Conservation (phyloP, 2,329 filamentous ascomycete genomes). For the Madurella fahalii region DNA sequence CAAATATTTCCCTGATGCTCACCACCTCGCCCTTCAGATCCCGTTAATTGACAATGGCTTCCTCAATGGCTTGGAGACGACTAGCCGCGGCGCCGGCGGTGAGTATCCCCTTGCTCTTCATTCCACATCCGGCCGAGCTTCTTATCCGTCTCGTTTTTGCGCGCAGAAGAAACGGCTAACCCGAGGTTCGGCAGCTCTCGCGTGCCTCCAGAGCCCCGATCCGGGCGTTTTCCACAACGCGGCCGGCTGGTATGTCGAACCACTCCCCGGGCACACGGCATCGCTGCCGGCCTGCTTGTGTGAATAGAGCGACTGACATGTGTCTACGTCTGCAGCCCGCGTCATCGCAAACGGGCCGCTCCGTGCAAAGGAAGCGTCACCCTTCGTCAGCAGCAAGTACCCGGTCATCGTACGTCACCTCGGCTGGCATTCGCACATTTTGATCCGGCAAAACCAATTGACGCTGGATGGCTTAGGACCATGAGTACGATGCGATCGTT, state of each 20-base stretch:
- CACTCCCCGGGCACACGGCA: not conserved
- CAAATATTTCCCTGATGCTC: conserved; percentile 24
- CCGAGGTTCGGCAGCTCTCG: conserved; percentile 50
- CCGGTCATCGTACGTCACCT: conserved; percentile 73
- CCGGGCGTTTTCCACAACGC: conserved; percentile 83
- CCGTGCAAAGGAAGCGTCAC: conserved; percentile 87
- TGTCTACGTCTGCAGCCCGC: conserved; percentile 52
- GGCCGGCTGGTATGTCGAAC: conserved; percentile 62
- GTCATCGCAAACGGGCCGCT: conserved; percentile 83
- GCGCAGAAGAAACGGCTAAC: conserved; percentile 23
- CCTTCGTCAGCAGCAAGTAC: conserved; percentile 84
- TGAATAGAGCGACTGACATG: conserved; percentile 4
- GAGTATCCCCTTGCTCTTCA: conserved; percentile 33
- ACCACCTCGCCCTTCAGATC: conserved; percentile 28
- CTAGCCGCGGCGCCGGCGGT: conserved; percentile 54
- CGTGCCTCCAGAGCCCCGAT: conserved; percentile 56
- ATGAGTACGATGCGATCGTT: conserved; percentile 97
- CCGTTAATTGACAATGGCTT: conserved; percentile 46
- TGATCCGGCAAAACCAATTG: conserved; percentile 9
- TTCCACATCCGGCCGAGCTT: not conserved
- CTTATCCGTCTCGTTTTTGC: not conserved
- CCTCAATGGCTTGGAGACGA: conserved; percentile 62
- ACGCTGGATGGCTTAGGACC: conserved; percentile 56
- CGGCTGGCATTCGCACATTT: conserved; percentile 9
- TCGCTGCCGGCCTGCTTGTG: too few relatives aligned